Evolutionary conservation across 805 yeast genomes (phyloP).

Genomic region (Wickerhamomyces mucosus): DNA sequence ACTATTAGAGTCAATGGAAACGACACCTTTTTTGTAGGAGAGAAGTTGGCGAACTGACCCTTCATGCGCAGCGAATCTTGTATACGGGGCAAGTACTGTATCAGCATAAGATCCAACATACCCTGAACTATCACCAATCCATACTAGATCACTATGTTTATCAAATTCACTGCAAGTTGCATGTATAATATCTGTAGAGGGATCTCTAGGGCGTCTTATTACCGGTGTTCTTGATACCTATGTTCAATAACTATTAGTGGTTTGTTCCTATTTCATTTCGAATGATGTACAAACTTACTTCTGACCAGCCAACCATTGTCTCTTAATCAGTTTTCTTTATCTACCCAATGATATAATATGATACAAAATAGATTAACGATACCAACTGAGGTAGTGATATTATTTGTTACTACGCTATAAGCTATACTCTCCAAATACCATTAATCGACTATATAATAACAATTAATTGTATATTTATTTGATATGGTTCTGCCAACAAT

Average conservation of each 20-base stretch:
- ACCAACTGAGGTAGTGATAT: too few species aligned
- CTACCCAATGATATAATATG: too few species aligned
- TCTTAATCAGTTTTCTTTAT: too few species aligned
- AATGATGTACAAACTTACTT: conserved; percentile 8
- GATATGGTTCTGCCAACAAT: too few species aligned
- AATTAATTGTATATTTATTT: too few species aligned
- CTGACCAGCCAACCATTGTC: conserved; percentile 10
- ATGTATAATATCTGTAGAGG: conserved; percentile 5
- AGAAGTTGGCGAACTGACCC: conserved; percentile 42
- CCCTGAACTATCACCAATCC: conserved; percentile 69
- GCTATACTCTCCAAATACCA: too few species aligned
- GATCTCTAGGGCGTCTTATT: conserved; percentile 16
- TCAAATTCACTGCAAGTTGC: conserved; percentile 44
- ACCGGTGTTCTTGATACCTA: conserved; percentile 14
- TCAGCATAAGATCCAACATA: conserved; percentile 33
- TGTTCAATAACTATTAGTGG: neutral
- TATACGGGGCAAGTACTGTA: conserved; percentile 42
- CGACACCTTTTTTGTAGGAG: conserved; percentile 45
- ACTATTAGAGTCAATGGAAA: conserved; percentile 43
- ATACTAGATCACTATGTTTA: conserved; percentile 60
- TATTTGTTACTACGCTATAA: too few species aligned
- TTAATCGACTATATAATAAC: too few species aligned
- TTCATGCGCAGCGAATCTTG: conserved; percentile 45
- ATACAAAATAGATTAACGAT: too few species aligned
- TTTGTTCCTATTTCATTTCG: neutral